A percentile compares a stretch with the other conserved stretches of the same genome.
phyloP scores from a whole-genome alignment of 1,284 basidiomycete genomes.

The Nidula niveotomentosa region DNA sequence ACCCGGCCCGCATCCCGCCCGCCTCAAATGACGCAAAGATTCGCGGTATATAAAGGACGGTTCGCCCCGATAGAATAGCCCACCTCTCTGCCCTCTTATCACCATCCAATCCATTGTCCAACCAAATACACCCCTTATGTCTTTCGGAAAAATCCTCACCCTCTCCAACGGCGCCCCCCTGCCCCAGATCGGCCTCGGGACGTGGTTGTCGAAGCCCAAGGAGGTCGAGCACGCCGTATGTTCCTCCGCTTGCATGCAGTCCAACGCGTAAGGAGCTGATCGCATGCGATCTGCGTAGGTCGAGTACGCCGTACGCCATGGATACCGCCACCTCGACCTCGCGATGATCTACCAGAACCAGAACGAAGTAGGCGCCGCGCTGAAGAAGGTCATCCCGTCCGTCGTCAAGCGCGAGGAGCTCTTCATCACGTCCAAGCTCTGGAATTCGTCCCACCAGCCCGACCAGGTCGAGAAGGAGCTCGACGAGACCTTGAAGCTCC shows the following conservation, averaged over 20 bases:
- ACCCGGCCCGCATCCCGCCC: not conserved
- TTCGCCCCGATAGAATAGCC: not conserved
- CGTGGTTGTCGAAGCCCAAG: constrained; percentile 77
- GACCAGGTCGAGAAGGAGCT: constrained; percentile 71
- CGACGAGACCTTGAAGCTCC: constrained; percentile 70
- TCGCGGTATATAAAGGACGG: not conserved
- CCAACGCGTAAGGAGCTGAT: not conserved
- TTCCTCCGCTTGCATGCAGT: constrained; percentile 8
- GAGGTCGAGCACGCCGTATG: constrained; percentile 77
- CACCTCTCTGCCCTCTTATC: not conserved
- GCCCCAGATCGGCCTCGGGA: constrained; percentile 80
- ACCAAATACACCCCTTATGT: constrained; percentile 40
- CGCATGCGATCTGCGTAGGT: constrained; percentile 42
- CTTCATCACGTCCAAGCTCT: constrained; percentile 83
- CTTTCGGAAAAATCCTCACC: constrained; percentile 51
- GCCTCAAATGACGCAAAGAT: not conserved
- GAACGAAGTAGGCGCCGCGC: constrained; percentile 69
- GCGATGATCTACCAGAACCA: constrained; percentile 77
- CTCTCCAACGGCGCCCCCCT: constrained; percentile 53
- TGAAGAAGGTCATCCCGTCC: constrained; percentile 77
- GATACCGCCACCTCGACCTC: constrained; percentile 82
- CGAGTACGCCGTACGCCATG: constrained; percentile 67
- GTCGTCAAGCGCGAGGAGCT: constrained; percentile 83
- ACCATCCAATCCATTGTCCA: not conserved
- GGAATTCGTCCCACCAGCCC: constrained; percentile 70